Base-by-base conservation (phyloP, 2,329 filamentous ascomycete genomes). In the Clonostachys solani region DNA sequence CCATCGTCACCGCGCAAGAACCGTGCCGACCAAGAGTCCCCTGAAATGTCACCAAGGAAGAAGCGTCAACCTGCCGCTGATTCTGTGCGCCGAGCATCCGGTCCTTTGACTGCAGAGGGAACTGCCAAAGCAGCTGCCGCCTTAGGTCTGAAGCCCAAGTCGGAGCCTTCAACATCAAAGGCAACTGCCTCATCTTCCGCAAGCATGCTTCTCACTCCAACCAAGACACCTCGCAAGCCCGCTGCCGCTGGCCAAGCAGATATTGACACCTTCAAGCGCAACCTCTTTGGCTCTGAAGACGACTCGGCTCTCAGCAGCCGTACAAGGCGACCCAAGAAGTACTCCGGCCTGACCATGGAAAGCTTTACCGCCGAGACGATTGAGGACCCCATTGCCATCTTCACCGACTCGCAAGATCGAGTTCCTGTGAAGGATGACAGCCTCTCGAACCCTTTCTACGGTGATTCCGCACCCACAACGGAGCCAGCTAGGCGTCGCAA, bases 391-490 rank as follows among this genome's bases (percentile, higher is more conserved):
- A 87, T 92, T 54, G 65, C 79, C 53, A 89, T 92, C 58, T 92
- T 83, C 60, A 91, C 86, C 38, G 88, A 94, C 63, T 82, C 87
- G 1, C 85, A 90, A 53, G 91, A 95, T 55, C 83, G 85, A 47
- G 66, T 91, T 40, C 89, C 89, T 17, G 77, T 83, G 52, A 69
- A 81, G 40, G 87, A 90, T 56, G 62, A 68, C n/a, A 82, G 75
- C 54, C 67, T 72, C 7, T 82, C 84, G 23, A 94, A 92, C 60
- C 88, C 88, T 2, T 94, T 92, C 63, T 78, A 83, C 50, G 79
- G 75, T 45, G 71, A 72, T 41, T 58, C 68, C 35, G 53, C 69
- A 48, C 50, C 60, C 18, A 48, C 65, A 42, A 64, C 62, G 12
- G 67, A 71, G 50, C 70, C 72, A 18, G 58, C 61, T 49, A 75